phyloP scores from a whole-genome alignment of 805 yeast genomes.

The Tetrapisispora taiwanensis region DNA sequence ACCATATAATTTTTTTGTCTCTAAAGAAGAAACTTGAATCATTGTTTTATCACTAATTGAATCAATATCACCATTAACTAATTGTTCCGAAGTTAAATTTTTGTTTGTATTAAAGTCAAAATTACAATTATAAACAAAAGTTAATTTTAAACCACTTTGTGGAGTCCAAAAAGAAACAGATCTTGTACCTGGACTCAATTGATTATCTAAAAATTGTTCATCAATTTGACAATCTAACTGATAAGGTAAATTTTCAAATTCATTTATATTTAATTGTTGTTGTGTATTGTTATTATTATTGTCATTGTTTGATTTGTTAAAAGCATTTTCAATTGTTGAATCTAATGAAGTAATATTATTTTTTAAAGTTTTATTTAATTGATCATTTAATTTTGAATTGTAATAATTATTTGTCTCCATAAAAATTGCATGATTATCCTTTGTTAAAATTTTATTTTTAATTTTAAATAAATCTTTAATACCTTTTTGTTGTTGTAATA shows the following conservation, averaged over 20 bases:
- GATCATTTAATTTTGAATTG: not conserved
- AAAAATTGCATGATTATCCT: slow-evolving; percentile 78
- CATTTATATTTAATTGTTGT: not conserved
- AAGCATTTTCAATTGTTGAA: not conserved
- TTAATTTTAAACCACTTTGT: slow-evolving; percentile 25
- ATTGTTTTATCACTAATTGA: slow-evolving; percentile 72
- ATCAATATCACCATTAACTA: slow-evolving; percentile 38
- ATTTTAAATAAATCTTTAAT: slow-evolving; percentile 38
- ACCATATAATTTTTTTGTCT: slow-evolving; percentile 70
- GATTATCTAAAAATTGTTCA: slow-evolving; percentile 61
- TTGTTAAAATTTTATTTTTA: slow-evolving; percentile 64
- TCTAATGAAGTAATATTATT: not conserved
- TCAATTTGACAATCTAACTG: slow-evolving; percentile 71
- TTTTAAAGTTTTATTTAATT: not conserved
- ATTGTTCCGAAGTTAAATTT: slow-evolving; percentile 17
- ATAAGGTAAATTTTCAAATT: slow-evolving; percentile 23
- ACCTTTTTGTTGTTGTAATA: not conserved
- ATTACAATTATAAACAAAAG: slow-evolving; percentile 69
- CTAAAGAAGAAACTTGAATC: slow-evolving; percentile 62
- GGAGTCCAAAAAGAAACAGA: slow-evolving; percentile 48
- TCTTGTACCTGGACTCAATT: slow-evolving; percentile 57
- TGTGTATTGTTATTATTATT: no score
- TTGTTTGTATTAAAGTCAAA: slow-evolving; percentile 24
- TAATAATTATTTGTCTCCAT: slow-evolving; percentile 52
- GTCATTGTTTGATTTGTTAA: not conserved